phyloP scores from a whole-genome alignment of 495 filamentous ascomycete species.

The Podospora fimiseda region DNA sequence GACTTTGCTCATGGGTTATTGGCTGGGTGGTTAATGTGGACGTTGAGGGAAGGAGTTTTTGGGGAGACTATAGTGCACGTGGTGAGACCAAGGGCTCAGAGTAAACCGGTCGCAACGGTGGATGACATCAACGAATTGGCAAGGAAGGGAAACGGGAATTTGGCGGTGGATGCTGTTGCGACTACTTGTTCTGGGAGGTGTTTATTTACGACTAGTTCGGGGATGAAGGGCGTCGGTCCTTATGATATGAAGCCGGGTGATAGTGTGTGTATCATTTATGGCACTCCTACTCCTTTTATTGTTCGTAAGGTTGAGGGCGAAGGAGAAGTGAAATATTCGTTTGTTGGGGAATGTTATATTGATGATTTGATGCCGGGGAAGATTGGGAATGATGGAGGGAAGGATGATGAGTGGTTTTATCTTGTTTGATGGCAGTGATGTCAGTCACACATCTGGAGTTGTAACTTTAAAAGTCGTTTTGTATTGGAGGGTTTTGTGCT shows the following conservation, averaged over 20 bases:
- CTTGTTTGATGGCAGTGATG: too few relatives aligned
- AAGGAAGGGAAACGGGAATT: not conserved
- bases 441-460: too few relatives aligned
- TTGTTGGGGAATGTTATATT: constrained; percentile 10
- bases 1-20: not conserved
- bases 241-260: not conserved
- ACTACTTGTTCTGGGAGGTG: not conserved
- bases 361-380: constrained; percentile 2
- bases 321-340: not conserved
- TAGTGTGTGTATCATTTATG: not conserved
- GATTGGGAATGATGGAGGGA: too few relatives aligned
- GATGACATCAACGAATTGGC: not conserved
- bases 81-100: not conserved
- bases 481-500: too few relatives aligned
- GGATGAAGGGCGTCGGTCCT: not conserved
- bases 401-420: too few relatives aligned
- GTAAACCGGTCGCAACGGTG: not conserved
- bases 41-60: not conserved
- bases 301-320: not conserved
- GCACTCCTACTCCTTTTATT: not conserved
- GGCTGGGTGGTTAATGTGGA: not conserved
- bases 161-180: not conserved
- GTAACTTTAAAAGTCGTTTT: too few relatives aligned
- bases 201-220: not conserved
- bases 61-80: not conserved